These are phyloP conservation scores for Bipolaris gigantea DNA, from an alignment of 2,329 filamentous ascomycete genomes.

Conservation along the genomic window DNA sequence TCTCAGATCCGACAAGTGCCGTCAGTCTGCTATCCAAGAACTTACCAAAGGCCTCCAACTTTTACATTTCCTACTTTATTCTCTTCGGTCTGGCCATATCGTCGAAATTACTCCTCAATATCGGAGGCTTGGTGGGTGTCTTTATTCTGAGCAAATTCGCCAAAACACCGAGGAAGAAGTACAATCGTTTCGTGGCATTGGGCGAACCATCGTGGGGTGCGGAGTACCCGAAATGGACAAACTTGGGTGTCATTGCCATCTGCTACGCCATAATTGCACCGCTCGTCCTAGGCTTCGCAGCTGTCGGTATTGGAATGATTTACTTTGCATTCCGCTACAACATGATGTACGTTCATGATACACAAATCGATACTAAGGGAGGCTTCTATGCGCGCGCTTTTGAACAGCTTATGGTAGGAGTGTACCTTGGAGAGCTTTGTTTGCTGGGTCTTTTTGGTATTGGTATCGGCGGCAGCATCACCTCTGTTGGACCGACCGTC, in stretches of 20 bases:
- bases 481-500: conserved; percentile 45
- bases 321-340: conserved; percentile 55
- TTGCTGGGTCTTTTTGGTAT: conserved; percentile 53
- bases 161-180: conserved; percentile 50
- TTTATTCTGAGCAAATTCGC: conserved; percentile 71
- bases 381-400: conserved; percentile 51
- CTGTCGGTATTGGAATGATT: conserved; percentile 49
- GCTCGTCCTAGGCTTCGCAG: conserved; percentile 51
- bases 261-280: conserved; percentile 54
- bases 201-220: conserved; percentile 50
- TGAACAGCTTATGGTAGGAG: conserved; percentile 52
- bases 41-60: conserved; percentile 85
- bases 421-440: conserved; percentile 52
- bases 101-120: conserved; percentile 63
- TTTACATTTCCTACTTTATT: conserved; percentile 94
- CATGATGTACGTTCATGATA: conserved; percentile 54
- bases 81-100: conserved; percentile 67
- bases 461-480: conserved; percentile 35
- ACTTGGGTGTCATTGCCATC: conserved; percentile 50
- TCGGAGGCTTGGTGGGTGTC: conserved; percentile 79
- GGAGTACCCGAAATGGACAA: conserved; percentile 53
- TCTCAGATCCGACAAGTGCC: conserved; percentile 62
- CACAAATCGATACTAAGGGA: conserved; percentile 52
- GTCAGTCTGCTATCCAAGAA: conserved; percentile 69
- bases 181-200: conserved; percentile 38